These are phyloP conservation scores for Candida michaelii DNA, from an alignment of 805 yeast species.

Conservation along the genomic window DNA sequence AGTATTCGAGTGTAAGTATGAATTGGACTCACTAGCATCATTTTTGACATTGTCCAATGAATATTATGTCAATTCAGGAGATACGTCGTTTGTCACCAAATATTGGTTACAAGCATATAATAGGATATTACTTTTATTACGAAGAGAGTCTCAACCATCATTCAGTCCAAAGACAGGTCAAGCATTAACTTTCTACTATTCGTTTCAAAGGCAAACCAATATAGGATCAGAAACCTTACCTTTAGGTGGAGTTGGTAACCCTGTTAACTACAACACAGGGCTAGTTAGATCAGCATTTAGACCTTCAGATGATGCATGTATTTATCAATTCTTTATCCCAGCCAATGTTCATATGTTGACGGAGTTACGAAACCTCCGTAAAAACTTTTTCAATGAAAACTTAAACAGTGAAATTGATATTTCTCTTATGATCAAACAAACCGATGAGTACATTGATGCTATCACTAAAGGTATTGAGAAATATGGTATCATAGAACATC, in stretches of 20 bases:
- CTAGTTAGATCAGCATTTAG: slow-evolving; percentile 80
- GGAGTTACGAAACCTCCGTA: slow-evolving; percentile 48
- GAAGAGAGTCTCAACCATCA: slow-evolving; percentile 62
- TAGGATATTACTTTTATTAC: slow-evolving; percentile 50
- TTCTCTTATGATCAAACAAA: slow-evolving; percentile 10
- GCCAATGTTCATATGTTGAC: slow-evolving; percentile 77
- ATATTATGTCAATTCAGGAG: slow-evolving; percentile 57
- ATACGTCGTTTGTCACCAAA: slow-evolving; percentile 45
- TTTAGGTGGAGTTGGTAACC: slow-evolving; percentile 78
- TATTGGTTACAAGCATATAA: slow-evolving; percentile 62
- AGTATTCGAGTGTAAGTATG: slow-evolving; percentile 90
- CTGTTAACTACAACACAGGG: slow-evolving; percentile 70
- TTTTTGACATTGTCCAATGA: slow-evolving; percentile 75
- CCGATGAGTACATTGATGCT: slow-evolving; percentile 36
- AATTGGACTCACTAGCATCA: slow-evolving; percentile 81
- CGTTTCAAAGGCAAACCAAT: slow-evolving; percentile 71
- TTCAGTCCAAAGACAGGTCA: slow-evolving; percentile 51
- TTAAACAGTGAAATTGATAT: background rate
- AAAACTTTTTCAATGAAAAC: slow-evolving; percentile 18
- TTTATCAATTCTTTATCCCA: slow-evolving; percentile 79
- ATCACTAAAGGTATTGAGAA: slow-evolving; percentile 58
- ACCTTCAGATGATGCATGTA: slow-evolving; percentile 86
- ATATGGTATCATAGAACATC: slow-evolving; percentile 67
- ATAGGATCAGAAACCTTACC: slow-evolving; percentile 81
- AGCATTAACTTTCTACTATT: slow-evolving; percentile 51